phyloP scores from a whole-genome alignment of 2,329 filamentous ascomycete genomes.

The Eurotiales sp. region DNA sequence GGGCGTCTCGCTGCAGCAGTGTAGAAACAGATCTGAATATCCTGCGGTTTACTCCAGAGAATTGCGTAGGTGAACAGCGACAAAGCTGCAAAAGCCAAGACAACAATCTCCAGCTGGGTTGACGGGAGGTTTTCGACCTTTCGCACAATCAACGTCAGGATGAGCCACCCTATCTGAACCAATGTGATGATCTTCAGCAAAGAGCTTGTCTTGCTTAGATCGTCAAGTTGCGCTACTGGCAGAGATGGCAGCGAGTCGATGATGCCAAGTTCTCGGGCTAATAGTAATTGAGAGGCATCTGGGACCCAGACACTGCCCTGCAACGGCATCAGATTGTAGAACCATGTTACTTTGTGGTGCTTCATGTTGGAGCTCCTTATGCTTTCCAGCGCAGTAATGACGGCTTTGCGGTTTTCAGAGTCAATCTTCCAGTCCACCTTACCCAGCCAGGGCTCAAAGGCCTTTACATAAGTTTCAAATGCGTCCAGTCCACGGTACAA shows the following conservation, averaged over 20 bases:
- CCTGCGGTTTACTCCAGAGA: conserved; percentile 21
- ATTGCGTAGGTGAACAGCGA: conserved; percentile 19
- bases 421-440: not conserved
- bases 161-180: conserved; percentile 23
- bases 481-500: not conserved
- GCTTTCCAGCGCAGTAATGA: not conserved
- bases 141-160: conserved; percentile 21
- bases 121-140: conserved; percentile 23
- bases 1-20: conserved; percentile 10
- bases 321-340: not conserved
- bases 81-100: conserved; percentile 22
- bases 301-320: not conserved
- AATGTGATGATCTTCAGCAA: conserved; percentile 24
- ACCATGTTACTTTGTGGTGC: not conserved
- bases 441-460: not conserved
- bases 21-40: conserved; percentile 17
- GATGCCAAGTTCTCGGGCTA: conserved; percentile 18
- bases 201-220: conserved; percentile 23
- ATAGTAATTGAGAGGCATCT: conserved; percentile 18
- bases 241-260: conserved; percentile 20
- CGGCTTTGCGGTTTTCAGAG: not conserved
- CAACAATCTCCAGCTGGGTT: conserved; percentile 21
- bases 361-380: not conserved
- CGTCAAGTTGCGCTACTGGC: conserved; percentile 17
- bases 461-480: not conserved